Evolutionary conservation across 1,284 basidiomycete genomes (phyloP).

Genomic region (Amylostereum chailletii): DNA sequence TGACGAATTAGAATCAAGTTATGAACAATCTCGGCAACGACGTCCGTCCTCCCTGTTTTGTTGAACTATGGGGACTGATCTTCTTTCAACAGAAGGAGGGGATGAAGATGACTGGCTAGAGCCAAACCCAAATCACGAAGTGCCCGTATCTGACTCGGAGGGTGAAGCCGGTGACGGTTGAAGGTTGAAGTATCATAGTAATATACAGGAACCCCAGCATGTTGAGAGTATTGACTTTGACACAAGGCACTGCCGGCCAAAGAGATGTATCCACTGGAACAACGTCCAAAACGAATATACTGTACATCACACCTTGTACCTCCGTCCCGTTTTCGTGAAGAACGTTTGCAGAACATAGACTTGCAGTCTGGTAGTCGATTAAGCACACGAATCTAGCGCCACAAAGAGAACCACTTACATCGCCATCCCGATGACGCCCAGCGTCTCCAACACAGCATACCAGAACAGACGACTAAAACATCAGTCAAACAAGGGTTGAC

Average conservation of each 20-base stretch:
- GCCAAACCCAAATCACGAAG: constrained; percentile 32
- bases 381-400: constrained; percentile 5
- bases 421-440: constrained; percentile 77
- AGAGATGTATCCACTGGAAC: too few species aligned
- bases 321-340: constrained; percentile 82
- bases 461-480: constrained; percentile 72
- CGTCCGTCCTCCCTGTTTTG: constrained; percentile 22
- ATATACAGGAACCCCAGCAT: neutral
- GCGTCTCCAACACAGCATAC: constrained; percentile 77
- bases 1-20: constrained; percentile 60
- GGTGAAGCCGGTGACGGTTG: neutral
- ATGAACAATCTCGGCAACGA: constrained; percentile 44
- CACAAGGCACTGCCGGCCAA: neutral
- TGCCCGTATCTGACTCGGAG: neutral
- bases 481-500: constrained; percentile 19
- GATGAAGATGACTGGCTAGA: constrained; percentile 32
- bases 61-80: neutral
- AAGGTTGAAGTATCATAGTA: too few species aligned
- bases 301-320: constrained; percentile 67
- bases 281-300: too few species aligned
- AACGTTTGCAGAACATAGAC: constrained; percentile 89
- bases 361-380: constrained; percentile 51
- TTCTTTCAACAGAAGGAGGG: neutral
- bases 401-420: constrained; percentile 38
- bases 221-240: neutral